These are phyloP conservation scores for Psilocybe cubensis DNA, from an alignment of 768 basidiomycete genomes.

Conservation along the genomic window DNA sequence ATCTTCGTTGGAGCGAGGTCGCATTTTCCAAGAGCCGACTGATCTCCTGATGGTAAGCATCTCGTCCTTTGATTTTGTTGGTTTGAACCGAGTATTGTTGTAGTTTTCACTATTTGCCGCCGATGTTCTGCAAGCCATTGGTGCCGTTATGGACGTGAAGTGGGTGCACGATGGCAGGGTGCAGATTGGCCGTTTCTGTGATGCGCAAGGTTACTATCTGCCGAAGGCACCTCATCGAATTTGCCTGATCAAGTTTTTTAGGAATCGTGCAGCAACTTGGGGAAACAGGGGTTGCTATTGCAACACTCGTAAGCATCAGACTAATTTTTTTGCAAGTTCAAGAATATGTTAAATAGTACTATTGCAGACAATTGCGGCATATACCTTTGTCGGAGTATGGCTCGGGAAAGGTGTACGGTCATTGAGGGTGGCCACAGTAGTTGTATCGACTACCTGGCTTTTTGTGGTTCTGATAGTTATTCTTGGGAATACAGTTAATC, in stretches of 20 bases:
- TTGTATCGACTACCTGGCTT: slow-evolving; percentile 34
- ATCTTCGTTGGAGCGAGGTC: slow-evolving; percentile 19
- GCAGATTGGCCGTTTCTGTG: slow-evolving; percentile 35
- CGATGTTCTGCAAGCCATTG: slow-evolving; percentile 41
- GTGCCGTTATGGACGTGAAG: slow-evolving; percentile 37
- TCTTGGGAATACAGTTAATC: slow-evolving; percentile 29
- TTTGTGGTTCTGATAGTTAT: slow-evolving; percentile 37
- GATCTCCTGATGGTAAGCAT: slow-evolving; percentile 43
- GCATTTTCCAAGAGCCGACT: slow-evolving; percentile 36
- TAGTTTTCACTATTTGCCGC: slow-evolving; percentile 32
- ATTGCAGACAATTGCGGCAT: slow-evolving; percentile 38
- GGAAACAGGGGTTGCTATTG: slow-evolving; percentile 43
- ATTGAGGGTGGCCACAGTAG: slow-evolving; percentile 26
- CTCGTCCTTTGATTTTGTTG: not conserved
- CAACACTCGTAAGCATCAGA: slow-evolving; percentile 44
- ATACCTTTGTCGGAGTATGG: slow-evolving; percentile 46
- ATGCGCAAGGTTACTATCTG: slow-evolving; percentile 33
- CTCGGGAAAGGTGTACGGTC: slow-evolving; percentile 29
- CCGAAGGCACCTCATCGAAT: not conserved
- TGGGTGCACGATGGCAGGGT: slow-evolving; percentile 40
- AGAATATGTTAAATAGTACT: not conserved
- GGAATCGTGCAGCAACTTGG: slow-evolving; percentile 45
- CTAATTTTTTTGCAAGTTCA: not conserved
- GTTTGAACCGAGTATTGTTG: not conserved
- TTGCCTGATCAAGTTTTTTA: slow-evolving; percentile 6